phyloP scores from a whole-genome alignment of 805 yeast genomes.

The Blastobotrys parvus region DNA sequence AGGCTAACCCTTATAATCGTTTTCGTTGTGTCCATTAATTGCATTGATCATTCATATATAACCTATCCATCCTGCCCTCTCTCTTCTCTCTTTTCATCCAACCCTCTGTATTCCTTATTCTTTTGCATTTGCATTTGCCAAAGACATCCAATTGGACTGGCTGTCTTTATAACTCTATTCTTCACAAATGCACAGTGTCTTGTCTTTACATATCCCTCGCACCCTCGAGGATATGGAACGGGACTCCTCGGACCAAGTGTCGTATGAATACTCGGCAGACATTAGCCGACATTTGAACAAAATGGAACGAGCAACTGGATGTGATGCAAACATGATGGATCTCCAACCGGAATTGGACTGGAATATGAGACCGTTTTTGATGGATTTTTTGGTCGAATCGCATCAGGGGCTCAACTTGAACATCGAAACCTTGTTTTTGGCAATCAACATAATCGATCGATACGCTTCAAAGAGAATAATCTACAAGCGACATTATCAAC shows the following conservation, averaged over 20 bases:
- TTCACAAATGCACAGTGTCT: too few relatives aligned
- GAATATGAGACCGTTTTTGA: constrained; percentile 60
- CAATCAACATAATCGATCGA: constrained; percentile 75
- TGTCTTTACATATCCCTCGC: neutral
- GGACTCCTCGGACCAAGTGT: neutral
- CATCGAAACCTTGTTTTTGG: constrained; percentile 59
- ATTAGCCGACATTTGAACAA: constrained; percentile 28
- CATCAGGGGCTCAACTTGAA: constrained; percentile 52
- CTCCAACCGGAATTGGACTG: constrained; percentile 84
- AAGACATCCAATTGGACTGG: too few relatives aligned
- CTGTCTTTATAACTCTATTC: too few relatives aligned
- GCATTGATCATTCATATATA: too few relatives aligned
- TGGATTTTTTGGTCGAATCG: constrained; percentile 69
- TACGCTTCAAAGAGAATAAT: constrained; percentile 85
- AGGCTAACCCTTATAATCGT: too few relatives aligned
- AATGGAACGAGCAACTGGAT: constrained; percentile 31
- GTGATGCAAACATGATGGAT: constrained; percentile 57
- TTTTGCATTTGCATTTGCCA: too few relatives aligned
- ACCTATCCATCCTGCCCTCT: too few relatives aligned
- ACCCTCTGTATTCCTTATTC: too few relatives aligned
- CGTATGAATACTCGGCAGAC: constrained; percentile 31
- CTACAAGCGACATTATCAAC: constrained; percentile 75
- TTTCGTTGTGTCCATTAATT: too few relatives aligned
- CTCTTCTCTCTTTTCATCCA: too few relatives aligned
- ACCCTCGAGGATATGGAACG: neutral